These are phyloP conservation scores for Orychophragmus violaceus DNA, from an alignment of 345 rosid genomes.

Conservation along the genomic window DNA sequence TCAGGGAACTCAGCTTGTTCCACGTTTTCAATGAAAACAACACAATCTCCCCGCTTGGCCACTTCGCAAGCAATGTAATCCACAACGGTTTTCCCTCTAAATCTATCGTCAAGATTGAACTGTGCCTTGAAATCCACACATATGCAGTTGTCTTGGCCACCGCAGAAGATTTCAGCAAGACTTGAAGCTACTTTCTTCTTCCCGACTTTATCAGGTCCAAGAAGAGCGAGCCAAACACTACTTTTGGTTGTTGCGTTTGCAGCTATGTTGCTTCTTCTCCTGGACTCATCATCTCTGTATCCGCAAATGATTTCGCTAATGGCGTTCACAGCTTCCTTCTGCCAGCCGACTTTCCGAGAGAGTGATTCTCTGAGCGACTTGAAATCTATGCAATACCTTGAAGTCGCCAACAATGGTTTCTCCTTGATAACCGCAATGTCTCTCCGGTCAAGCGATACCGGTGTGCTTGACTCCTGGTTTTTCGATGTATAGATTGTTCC, in stretches of 20 bases:
- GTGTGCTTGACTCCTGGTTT: slow-evolving; percentile 30
- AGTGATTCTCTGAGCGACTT: slow-evolving; percentile 45
- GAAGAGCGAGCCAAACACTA: slow-evolving; percentile 58
- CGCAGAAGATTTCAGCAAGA: slow-evolving; percentile 51
- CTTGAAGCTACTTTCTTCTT: slow-evolving; percentile 57
- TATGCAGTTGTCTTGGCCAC: slow-evolving; percentile 38
- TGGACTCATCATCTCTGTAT: slow-evolving; percentile 32
- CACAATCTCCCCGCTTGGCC: slow-evolving; percentile 40
- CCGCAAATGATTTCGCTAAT: slow-evolving; percentile 45
- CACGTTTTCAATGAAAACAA: slow-evolving; percentile 56
- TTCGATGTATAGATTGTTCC: slow-evolving; percentile 44
- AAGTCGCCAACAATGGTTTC: slow-evolving; percentile 18
- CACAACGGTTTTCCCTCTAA: slow-evolving; percentile 44
- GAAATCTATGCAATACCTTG: slow-evolving; percentile 34
- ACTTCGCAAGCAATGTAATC: slow-evolving; percentile 52
- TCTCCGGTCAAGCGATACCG: slow-evolving; percentile 23
- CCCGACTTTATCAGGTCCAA: slow-evolving; percentile 66
- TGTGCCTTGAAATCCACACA: slow-evolving; percentile 45
- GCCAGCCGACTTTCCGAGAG: slow-evolving; percentile 49
- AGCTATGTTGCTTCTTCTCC: slow-evolving; percentile 21
- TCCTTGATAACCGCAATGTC: slow-evolving; percentile 27
- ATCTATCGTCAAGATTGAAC: slow-evolving; percentile 25
- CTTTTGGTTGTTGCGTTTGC: slow-evolving; percentile 24
- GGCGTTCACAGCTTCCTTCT: slow-evolving; percentile 49
- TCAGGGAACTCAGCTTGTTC: slow-evolving; percentile 53